Base-by-base conservation (phyloP, 805 yeast species). In the Cyberlindnera bimundalis region DNA sequence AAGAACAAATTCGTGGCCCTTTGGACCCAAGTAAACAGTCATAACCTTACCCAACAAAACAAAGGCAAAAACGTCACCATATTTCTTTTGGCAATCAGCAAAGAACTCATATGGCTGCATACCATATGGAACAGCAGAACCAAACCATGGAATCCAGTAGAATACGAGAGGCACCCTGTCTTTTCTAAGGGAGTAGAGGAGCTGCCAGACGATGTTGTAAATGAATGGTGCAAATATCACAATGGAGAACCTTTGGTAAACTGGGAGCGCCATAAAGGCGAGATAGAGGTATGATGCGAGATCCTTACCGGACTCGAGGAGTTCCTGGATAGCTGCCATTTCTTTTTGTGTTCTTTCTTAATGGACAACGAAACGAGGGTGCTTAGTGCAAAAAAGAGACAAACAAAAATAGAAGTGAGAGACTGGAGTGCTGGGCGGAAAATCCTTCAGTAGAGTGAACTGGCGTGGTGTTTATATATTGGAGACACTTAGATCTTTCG, bases 1-100 rank as follows among this genome's bases (percentile, higher is more conserved):
- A 53, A 93, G 79, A 33, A 91, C 88, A 61, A 93, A 90, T 63
- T 93, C 99, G 65, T 93, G 96, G 52, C 99, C 99, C 66, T 86
- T 86, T 54, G 98, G 97, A 36, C 98, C 99, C 55, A 93, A 70
- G 60, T 87, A 89, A 42, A 93, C 99, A 6, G 97, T 90, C 96
- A 91, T 88, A 29, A 80, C 83, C 58, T 78, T 84, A 40, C 99
- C 99, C 53, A 93, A 71, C 62, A 93, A 65, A 48, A 90, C 76
- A 59, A 93, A 93, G 19, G 97, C 81, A 60, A 89, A 93, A 37
- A 88, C 86, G 63, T 93, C 97, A 49, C 99, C 99, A 58, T 91
- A 78, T 62, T 88, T 83, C 51, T 72, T 60, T 52, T 89, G 85
- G 64, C 90, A 83, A 29, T 71, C 69, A 48, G 76, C 83, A 56